Conservation (phyloP, 306 rosid genomes). For the Cucumis sativus region Cucumber_9930_V3 NC_026658.2:3925501-3926000, state of each 20-base stretch:
- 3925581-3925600: neutral
- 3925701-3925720: conserved; percentile 50
- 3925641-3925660: conserved; percentile 15
- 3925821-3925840: conserved; percentile 60
- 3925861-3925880: neutral
- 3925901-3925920: neutral
- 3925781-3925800: conserved; percentile 94
- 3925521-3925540: conserved; percentile 25
- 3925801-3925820: conserved; percentile 36
- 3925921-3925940: neutral
- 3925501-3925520: conserved; percentile 13
- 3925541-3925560: conserved; percentile 23
- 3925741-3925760: conserved; percentile 37
- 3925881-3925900: neutral
- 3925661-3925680: conserved; percentile 21
- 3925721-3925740: conserved; percentile 75
- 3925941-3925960: neutral
- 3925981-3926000: neutral
- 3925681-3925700: conserved; percentile 38
- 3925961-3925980: neutral
- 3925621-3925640: conserved; percentile 30
- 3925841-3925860: conserved; percentile 62
- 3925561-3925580: conserved; percentile 19
- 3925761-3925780: conserved; percentile 36
- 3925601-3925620: neutral